These are phyloP conservation scores for Lignosus rhinocerotis DNA, from an alignment of 1,284 basidiomycete genomes.

Conservation along the genomic window DNA sequence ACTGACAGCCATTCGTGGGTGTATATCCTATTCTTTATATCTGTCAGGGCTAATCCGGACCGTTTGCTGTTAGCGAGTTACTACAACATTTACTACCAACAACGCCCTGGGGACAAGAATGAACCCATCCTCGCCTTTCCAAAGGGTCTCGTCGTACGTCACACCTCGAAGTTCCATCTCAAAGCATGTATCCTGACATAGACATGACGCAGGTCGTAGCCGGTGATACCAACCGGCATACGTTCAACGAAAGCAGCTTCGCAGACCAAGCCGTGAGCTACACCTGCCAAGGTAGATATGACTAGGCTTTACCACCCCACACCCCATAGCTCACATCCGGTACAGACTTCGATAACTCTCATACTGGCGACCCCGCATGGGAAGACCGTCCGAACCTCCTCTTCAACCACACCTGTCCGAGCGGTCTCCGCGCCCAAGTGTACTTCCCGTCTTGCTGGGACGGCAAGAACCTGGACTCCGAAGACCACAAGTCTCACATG, in stretches of 20 bases:
- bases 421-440: conserved; percentile 44
- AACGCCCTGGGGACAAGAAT: conserved; percentile 19
- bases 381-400: conserved; percentile 34
- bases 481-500: conserved; percentile 58
- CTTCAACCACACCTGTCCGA: conserved; percentile 36
- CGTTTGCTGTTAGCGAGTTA: conserved; percentile 9
- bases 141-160: conserved; percentile 24
- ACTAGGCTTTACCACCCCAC: background rate
- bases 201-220: conserved; percentile 37
- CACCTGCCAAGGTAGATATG: conserved; percentile 38
- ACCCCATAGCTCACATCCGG: background rate
- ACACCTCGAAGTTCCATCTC: background rate
- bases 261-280: conserved; percentile 44
- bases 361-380: conserved; percentile 26
- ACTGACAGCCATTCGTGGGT: conserved; percentile 28
- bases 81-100: conserved; percentile 34
- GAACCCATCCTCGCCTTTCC: conserved; percentile 31
- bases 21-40: background rate
- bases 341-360: conserved; percentile 34
- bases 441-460: conserved; percentile 50
- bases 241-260: conserved; percentile 36
- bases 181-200: background rate
- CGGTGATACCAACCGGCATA: conserved; percentile 38
- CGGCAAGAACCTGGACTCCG: conserved; percentile 44
- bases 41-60: no score